Evolutionary conservation across 257 asterid genomes (phyloP).

Genomic region (Parsonsia alboflavescens): DNA sequence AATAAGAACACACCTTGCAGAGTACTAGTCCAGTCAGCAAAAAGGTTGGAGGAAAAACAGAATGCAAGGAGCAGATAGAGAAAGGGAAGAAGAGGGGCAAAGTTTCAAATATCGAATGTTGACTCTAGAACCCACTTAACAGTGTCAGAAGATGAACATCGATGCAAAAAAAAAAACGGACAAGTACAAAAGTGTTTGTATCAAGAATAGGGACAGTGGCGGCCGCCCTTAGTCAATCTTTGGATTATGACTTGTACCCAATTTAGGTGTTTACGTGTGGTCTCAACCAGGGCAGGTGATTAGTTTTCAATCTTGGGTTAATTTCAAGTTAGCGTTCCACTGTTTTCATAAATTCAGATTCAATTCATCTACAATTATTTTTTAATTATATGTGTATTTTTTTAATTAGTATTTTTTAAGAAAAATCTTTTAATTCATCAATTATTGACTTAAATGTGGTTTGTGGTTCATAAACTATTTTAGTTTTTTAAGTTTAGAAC

Average conservation of each 20-base stretch:
- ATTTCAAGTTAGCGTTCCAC: no score
- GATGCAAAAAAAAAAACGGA: neutral
- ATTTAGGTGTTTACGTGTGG: neutral
- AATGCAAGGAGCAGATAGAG: neutral
- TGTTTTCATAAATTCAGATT: no score
- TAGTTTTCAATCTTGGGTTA: no score
- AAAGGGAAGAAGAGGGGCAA: neutral
- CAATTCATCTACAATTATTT: no score
- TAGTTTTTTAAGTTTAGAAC: no score
- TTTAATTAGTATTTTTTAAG: no score
- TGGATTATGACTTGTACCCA: neutral
- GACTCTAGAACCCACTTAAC: neutral
- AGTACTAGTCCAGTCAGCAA: neutral
- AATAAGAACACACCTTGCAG: neutral
- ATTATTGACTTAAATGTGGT: no score
- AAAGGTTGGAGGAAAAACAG: neutral
- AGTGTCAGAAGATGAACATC: neutral
- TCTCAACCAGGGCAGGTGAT: no score
- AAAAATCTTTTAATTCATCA: no score
- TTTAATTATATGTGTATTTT: no score
- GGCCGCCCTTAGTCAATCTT: no score
- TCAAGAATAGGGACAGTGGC: neutral
- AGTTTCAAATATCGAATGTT: neutral
- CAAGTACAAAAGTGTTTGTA: neutral
- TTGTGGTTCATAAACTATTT: no score